Evolutionary conservation across 106 monocot genomes (phyloP), one percentile per base, ranked within the genome.

Genomic region (Dioscorea dumetorum): DNA sequence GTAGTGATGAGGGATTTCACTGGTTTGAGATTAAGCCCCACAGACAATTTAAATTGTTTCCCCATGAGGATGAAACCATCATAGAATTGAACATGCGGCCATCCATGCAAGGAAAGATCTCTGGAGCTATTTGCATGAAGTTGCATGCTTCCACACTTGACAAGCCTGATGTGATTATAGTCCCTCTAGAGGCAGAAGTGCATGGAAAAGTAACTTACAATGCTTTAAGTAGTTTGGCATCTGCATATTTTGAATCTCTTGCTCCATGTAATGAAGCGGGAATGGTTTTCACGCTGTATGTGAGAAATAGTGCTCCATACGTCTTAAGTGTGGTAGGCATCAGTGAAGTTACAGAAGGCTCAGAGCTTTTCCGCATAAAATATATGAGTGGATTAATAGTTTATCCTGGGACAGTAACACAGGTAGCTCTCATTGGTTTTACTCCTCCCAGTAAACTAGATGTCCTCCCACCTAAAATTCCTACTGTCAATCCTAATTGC

Each of bases 101-200:
- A 63, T 58, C 66, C 52, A 58, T 72, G 12, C 78, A 77, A 71
- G 78, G 85, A 64, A 79, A 74, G 49, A 18, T 82, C 59, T 82
- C 70, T 23, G 92, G 92, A 52, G 75, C 80, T 57, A 70, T 88
- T 48, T 92, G 80, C 71, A 24, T 92, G 78, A 74, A 74, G 59
- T 64, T 92, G 50, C 28, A 72, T 10, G 71, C 48, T 57, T 67
- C 70, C 41, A 80, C 66, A 18, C 8, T 34, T n/a, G 73, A 78
- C 48, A 71, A 63, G 49, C 15, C 51, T 9, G 67, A 78, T 60
- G 70, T 62, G 14, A 21, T 91, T 64, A 50, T 88, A 33, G 62
- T 91, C 33, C 91, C 91, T 24, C 53, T 88, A 65, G 82, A 85
- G 61, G 72, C 68, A 33, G 69, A 82, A 56, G 73, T 85, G 56